A percentile compares a stretch with the other conserved stretches of the same genome.
Conservation (phyloP, 352 stramenopile genomes). For the Phytophthora melonis region DNA sequence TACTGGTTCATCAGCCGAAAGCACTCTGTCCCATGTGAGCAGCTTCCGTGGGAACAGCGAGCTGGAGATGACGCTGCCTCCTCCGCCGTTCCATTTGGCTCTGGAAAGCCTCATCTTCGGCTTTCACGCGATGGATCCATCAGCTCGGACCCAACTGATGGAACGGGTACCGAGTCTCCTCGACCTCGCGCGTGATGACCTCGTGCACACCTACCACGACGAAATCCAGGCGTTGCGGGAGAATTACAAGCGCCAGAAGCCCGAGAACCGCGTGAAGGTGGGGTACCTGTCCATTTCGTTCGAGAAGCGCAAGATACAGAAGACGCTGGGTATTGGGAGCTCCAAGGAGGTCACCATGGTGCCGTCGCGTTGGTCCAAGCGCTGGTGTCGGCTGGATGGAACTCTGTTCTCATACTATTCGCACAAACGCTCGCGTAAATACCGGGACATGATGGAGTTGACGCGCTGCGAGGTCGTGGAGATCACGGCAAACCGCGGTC, state of each 20-base stretch:
- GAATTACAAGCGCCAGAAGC: constrained; percentile 86
- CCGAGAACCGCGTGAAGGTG: constrained; percentile 83
- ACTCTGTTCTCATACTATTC: constrained; percentile 84
- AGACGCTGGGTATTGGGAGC: constrained; percentile 49
- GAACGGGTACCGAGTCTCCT: constrained; percentile 75
- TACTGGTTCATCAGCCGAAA: constrained; percentile 18
- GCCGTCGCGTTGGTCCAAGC: constrained; percentile 83
- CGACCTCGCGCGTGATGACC: constrained; percentile 78
- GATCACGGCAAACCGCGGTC: constrained; percentile 60
- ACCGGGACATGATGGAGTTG: constrained; percentile 79
- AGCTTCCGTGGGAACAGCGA: constrained; percentile 19
- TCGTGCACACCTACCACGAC: constrained; percentile 87
- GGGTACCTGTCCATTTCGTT: constrained; percentile 82
- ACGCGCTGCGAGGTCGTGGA: constrained; percentile 75
- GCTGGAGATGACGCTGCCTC: constrained; percentile 43
- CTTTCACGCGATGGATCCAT: constrained; percentile 69
- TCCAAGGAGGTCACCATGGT: constrained; percentile 66
- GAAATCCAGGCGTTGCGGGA: constrained; percentile 84
- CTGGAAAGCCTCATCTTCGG: constrained; percentile 84
- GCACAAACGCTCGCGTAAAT: constrained; percentile 79
- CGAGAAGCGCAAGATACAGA: constrained; percentile 73
- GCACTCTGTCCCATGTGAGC: constrained; percentile 16
- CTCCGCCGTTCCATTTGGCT: constrained; percentile 59
- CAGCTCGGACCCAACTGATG: constrained; percentile 68
- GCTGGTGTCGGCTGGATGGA: constrained; percentile 84